Evolutionary conservation across 2,329 filamentous ascomycete species (phyloP).

Genomic region (Fusarium sororula): DNA sequence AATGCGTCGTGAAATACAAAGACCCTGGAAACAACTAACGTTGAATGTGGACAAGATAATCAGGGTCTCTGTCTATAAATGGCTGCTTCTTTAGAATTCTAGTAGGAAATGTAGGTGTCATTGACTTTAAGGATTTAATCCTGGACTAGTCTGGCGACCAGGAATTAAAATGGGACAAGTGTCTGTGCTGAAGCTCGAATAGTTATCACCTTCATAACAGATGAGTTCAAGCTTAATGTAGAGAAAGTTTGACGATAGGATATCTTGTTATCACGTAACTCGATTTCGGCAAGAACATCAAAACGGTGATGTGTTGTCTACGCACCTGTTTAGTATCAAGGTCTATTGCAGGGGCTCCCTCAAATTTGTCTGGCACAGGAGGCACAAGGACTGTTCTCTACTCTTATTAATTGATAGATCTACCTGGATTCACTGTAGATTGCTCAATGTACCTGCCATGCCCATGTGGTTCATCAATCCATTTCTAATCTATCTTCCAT

Average conservation of each 20-base stretch:
- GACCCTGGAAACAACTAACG: background rate
- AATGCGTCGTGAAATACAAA: background rate
- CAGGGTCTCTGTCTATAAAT: background rate
- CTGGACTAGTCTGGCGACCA: background rate
- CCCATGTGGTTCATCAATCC: background rate
- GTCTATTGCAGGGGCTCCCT: background rate
- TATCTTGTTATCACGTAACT: background rate
- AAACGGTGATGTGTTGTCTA: background rate
- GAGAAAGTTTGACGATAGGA: background rate
- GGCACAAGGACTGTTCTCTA: background rate
- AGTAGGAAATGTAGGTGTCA: slow-evolving; percentile 9
- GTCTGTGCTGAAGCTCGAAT: background rate
- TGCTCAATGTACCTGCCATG: slow-evolving; percentile 6
- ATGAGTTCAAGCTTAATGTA: background rate
- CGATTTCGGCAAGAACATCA: background rate
- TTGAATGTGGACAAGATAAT: background rate
- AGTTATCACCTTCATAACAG: background rate
- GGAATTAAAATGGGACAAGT: background rate
- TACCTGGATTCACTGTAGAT: background rate
- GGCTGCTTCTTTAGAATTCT: background rate
- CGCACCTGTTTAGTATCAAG: background rate
- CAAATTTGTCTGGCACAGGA: too few relatives aligned
- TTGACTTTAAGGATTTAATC: slow-evolving; percentile 2
- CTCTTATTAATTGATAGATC: background rate
- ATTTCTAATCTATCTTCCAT: background rate